Evolutionary conservation across 2,329 filamentous ascomycete species (phyloP).

Genomic region (Zasmidium citrigriseum): DNA sequence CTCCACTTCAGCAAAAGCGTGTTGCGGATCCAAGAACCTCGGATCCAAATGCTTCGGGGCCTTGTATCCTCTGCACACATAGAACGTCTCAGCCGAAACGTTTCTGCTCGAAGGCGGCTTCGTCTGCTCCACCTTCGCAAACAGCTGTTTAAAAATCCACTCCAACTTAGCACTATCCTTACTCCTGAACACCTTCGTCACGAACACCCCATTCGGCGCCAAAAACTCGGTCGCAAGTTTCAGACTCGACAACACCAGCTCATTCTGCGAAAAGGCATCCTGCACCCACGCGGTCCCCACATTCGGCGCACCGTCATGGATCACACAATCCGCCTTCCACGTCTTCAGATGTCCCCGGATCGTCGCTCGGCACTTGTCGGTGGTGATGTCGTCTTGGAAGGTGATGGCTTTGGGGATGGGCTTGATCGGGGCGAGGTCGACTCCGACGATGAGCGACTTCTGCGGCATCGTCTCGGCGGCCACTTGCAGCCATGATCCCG

Average conservation of each 20-base stretch:
- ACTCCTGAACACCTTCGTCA: constrained; percentile 95
- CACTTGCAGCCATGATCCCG: constrained; percentile 96
- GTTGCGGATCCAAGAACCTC: constrained; percentile 82
- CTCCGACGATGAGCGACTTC: constrained; percentile 86
- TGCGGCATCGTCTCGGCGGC: constrained; percentile 92
- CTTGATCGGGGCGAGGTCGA: constrained; percentile 94
- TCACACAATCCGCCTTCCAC: constrained; percentile 91
- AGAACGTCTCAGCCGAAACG: constrained; percentile 97
- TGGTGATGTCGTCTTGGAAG: constrained; percentile 97
- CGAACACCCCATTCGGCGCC: constrained; percentile 84
- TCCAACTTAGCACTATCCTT: constrained; percentile 95
- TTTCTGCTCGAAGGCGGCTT: constrained; percentile 95
- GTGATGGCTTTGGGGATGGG: constrained; percentile 90
- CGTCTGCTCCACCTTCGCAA: constrained; percentile 91
- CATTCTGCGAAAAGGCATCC: constrained; percentile 96
- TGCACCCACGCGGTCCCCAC: constrained; percentile 98
- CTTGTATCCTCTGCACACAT: constrained; percentile 93
- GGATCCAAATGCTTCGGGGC: constrained; percentile 92
- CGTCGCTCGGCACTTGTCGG: constrained; percentile 89
- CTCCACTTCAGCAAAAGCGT: constrained; percentile 90
- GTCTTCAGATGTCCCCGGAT: constrained; percentile 89
- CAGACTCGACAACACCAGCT: constrained; percentile 85
- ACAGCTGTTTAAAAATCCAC: constrained; percentile 98
- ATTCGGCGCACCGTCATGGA: constrained; percentile 97
- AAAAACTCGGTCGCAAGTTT: constrained; percentile 95